Percentiles rank a stretch among this genome's conserved stretches.
phyloP scores from a whole-genome alignment of 371 early-diverging fungal genomes.

The Actinomortierella ambigua region DNA sequence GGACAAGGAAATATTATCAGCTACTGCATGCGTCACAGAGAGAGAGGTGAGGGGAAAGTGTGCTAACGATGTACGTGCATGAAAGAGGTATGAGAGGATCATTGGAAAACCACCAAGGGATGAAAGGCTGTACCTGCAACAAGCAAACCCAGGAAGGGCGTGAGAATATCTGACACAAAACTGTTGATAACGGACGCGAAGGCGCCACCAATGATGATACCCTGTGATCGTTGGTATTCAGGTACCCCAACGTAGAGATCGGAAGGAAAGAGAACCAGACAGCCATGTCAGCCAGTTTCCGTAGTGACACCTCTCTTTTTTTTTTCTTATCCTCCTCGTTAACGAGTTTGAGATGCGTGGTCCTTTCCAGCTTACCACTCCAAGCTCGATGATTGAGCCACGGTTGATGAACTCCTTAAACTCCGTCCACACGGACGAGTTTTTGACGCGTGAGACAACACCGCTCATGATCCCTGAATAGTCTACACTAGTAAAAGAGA shows the following conservation, averaged over 20 bases:
- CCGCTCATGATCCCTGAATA: too few relatives aligned
- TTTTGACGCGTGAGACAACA: conserved; percentile 27
- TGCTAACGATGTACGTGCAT: neutral
- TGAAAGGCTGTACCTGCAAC: conserved; percentile 29
- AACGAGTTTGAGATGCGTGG: too few relatives aligned
- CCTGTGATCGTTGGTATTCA: conserved; percentile 15
- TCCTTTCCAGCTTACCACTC: conserved; percentile 45
- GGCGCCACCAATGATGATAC: conserved; percentile 49
- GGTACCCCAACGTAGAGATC: neutral
- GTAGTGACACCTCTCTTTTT: too few relatives aligned
- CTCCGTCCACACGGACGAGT: conserved; percentile 22
- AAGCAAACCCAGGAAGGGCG: conserved; percentile 49
- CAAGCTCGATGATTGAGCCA: conserved; percentile 42
- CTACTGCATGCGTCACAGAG: too few relatives aligned
- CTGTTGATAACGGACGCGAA: conserved; percentile 44
- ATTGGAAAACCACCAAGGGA: neutral
- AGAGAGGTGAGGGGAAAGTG: too few relatives aligned
- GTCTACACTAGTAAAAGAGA: too few relatives aligned
- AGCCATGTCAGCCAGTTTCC: too few relatives aligned
- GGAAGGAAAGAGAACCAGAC: too few relatives aligned
- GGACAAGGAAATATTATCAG: too few relatives aligned
- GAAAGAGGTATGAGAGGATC: neutral
- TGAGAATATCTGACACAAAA: conserved; percentile 48
- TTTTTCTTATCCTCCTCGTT: conserved; percentile 3
- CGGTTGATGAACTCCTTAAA: conserved; percentile 34